Evolutionary conservation across 1,284 basidiomycete species (phyloP).

Genomic region (Ganoderma meredithae): DNA sequence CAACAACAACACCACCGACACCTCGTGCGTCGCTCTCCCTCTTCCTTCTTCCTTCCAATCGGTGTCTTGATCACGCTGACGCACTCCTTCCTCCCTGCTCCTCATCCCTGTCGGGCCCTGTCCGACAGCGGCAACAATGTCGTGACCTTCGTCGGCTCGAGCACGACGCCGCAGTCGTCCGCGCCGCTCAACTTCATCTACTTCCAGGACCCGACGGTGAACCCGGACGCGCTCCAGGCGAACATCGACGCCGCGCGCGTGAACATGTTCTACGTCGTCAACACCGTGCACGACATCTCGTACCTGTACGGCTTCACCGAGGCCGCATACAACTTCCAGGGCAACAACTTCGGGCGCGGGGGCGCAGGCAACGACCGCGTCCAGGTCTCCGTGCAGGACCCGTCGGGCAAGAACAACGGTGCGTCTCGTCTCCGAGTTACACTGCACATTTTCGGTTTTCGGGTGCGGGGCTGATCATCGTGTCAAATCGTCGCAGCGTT

Average conservation of each 20-base stretch:
- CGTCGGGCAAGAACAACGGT: slow-evolving; percentile 48
- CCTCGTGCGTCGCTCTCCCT: slow-evolving; percentile 28
- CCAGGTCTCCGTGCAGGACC: slow-evolving; percentile 49
- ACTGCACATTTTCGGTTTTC: neutral
- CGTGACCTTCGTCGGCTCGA: slow-evolving; percentile 45
- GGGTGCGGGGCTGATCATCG: neutral
- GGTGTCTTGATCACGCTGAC: neutral
- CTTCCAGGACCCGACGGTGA: slow-evolving; percentile 41
- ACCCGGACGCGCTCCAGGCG: slow-evolving; percentile 34
- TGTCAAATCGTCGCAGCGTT: slow-evolving; percentile 28
- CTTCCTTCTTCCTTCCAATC: too few species aligned
- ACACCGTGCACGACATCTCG: slow-evolving; percentile 58
- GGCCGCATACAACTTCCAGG: slow-evolving; percentile 55
- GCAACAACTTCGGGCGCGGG: slow-evolving; percentile 51
- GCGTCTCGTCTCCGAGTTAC: neutral
- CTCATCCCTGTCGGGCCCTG: too few species aligned
- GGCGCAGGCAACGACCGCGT: slow-evolving; percentile 51
- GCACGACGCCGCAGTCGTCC: slow-evolving; percentile 42
- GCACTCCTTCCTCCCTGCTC: too few species aligned
- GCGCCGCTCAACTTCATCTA: slow-evolving; percentile 49
- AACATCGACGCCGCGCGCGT: slow-evolving; percentile 55
- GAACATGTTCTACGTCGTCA: slow-evolving; percentile 61
- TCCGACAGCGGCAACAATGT: slow-evolving; percentile 49
- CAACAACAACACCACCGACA: slow-evolving; percentile 37
- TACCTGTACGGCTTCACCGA: slow-evolving; percentile 50